Conservation (phyloP, 768 basidiomycete species). For the Auriscalpium microsporum region DNA sequence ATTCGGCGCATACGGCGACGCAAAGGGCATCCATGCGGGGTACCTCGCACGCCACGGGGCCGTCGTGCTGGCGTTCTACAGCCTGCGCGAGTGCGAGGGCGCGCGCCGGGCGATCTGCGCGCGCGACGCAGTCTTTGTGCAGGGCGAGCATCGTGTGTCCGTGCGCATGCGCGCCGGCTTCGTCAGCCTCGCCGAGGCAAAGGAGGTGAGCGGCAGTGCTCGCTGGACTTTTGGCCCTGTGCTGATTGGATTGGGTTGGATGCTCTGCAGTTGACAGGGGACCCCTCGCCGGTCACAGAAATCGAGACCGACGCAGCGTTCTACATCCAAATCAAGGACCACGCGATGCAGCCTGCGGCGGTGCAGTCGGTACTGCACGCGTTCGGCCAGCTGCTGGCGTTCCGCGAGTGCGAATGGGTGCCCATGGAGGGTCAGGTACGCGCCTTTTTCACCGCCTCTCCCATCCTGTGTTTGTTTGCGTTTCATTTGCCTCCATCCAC, state of each 20-base stretch:
- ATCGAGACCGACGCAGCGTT: constrained; percentile 15
- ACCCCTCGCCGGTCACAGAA: constrained; percentile 12
- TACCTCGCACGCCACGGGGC: constrained; percentile 9
- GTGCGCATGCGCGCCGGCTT: constrained; percentile 12
- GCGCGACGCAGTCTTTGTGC: constrained; percentile 3
- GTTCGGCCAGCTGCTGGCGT: constrained; percentile 11
- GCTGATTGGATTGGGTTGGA: background rate
- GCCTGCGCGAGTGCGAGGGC: constrained; percentile 10
- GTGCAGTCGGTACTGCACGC: constrained; percentile 10
- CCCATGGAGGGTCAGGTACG: constrained; percentile 13
- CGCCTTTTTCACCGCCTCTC: background rate
- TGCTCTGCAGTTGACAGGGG: constrained; percentile 8
- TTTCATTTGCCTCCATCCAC: background rate
- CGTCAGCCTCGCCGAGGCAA: constrained; percentile 12
- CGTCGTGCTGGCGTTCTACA: constrained; percentile 15
- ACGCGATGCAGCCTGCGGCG: constrained; percentile 2
- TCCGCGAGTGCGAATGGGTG: constrained; percentile 7
- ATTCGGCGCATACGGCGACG: constrained; percentile 9
- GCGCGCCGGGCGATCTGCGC: constrained; percentile 11
- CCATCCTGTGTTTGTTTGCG: background rate
- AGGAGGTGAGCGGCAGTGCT: constrained; percentile 7
- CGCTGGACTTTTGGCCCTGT: background rate
- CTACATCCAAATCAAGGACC: constrained; percentile 11
- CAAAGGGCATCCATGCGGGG: constrained; percentile 15
- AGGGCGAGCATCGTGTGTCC: constrained; percentile 1